Base-by-base conservation (phyloP, 2,329 filamentous ascomycete species). In the Stromatinia cepivora region DNA sequence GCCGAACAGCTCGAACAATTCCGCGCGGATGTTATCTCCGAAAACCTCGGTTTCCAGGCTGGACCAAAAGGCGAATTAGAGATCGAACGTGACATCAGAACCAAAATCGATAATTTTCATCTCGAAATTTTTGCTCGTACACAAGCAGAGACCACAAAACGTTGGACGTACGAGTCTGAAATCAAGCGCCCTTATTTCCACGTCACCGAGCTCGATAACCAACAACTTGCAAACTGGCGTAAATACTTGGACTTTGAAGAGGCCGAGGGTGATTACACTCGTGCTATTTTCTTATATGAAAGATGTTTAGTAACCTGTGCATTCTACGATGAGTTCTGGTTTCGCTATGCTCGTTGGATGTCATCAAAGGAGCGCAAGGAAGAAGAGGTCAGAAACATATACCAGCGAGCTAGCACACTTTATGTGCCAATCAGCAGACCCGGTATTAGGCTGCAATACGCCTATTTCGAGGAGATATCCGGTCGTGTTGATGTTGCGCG, bases 231-330 rank as follows among this genome's bases (percentile, higher is more conserved):
- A 50, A 97, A 97, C 80, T 99, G 95, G 95, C 88, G 92, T 76
- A 97, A 97, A 77, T 99, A 98, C 76, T 87, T 99, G 57, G 94
- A 98, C 78, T 98, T 96, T 75, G 95, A 99, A 78, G 95, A 99
- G 81, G 81, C 85, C 0, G 91, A 97, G 79, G 93, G 92, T 66
- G 88, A 94, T 73, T 92, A 89, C 73, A 81, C 84, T 20, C 88
- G 95, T 70, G 90, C 86, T 58, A 87, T 91, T 8, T 95, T 95
- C 77, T 82, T 99, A 45, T 98, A 99, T 78, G 95, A 99, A 82
- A 90, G 95, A 65, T 98, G 94, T 76, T 81, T 99, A 66, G 92
- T 97, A 48, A 94, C 93, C 0, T 96, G 92, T 76, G 94, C 95
- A 22, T 91, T 96, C 74, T 97, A 99, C 78, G 94, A 98, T 63